Base-by-base conservation (phyloP, 2,329 filamentous ascomycete species). In the Trichoderma sp. region DNA sequence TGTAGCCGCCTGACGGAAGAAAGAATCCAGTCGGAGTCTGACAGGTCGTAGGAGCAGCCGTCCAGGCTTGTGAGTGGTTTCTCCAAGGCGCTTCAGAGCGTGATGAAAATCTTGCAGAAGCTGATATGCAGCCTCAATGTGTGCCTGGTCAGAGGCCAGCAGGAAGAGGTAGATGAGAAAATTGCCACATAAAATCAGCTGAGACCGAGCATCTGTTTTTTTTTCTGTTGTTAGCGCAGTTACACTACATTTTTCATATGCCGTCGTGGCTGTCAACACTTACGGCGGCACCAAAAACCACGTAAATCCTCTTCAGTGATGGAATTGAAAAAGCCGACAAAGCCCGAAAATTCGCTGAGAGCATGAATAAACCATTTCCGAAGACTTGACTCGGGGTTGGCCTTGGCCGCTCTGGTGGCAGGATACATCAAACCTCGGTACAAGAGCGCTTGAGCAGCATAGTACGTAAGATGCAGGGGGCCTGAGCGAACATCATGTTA, bases 81-180 rank as follows among this genome's bases (percentile, higher is more conserved):
- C 68, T 1, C 77, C 76, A 0, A 82, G 76, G 11, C 75, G 75
- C 66, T 81, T 77, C 14, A 82, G 68, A 0, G 79, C 77, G 27
- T 75, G 75, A 24, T 81, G 79, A n/a, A 81, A 81, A 21, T 72
- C 76, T 43, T 79, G 75, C 21, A 82, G 70, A 1, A 81, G 71
- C n/a, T 75, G 74, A 57, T 81, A 81, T 0, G 80, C 77, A 1
- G 74, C 73, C 27, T 76, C 76, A 4, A 81, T 76, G 59, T 82
- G 77, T 4, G 70, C 69, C 3, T 73, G 73, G 8, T 79, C 77
- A 0, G 81, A 79, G 0, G 82, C 82, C 4, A 83, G 75, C 1
- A 85, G 76, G 59, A 85, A 85, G 0, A 85, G 77, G 70, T 83
- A 83, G 31, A 84, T 82, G 59, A 85, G 76, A 63, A 84, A 84